These are phyloP conservation scores for Agrocybe praecox DNA, from an alignment of 768 basidiomycete genomes.

Conservation along the genomic window DNA sequence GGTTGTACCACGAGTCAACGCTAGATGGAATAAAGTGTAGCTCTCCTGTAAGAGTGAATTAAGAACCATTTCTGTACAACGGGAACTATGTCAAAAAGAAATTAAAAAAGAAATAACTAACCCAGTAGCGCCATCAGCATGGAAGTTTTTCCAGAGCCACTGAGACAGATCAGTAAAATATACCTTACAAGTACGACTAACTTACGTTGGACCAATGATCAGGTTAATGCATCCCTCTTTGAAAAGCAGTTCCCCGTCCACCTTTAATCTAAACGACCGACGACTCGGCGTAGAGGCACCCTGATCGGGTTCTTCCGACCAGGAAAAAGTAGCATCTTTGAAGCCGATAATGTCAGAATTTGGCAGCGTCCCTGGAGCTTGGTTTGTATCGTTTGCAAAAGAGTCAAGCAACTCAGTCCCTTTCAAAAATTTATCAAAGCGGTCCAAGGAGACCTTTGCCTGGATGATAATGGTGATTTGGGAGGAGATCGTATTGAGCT, in stretches of 20 bases:
- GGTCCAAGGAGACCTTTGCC: conserved; percentile 67
- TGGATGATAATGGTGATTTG: conserved; percentile 17
- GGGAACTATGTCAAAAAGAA: no score
- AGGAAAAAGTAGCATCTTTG: conserved; percentile 53
- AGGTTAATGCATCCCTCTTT: conserved; percentile 53
- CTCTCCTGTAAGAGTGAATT: conserved; percentile 42
- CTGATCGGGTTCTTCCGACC: conserved; percentile 43
- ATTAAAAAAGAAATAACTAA: not conserved
- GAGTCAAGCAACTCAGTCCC: conserved; percentile 53
- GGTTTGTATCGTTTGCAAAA: conserved; percentile 4
- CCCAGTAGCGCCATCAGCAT: conserved; percentile 62
- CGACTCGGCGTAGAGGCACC: conserved; percentile 41
- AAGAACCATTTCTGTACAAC: not conserved
- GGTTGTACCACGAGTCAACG: conserved; percentile 64
- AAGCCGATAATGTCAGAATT: conserved; percentile 42
- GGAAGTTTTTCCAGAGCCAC: conserved; percentile 60
- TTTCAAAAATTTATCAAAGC: conserved; percentile 44
- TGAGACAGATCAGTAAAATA: not conserved
- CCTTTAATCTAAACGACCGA: conserved; percentile 52
- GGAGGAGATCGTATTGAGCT: conserved; percentile 8
- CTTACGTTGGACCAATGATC: conserved; percentile 54
- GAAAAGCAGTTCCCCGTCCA: conserved; percentile 59
- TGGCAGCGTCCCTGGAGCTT: conserved; percentile 12
- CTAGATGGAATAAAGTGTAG: conserved; percentile 61
- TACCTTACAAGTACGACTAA: not conserved